These are phyloP conservation scores for Suillus brevipes DNA, from an alignment of 768 basidiomycete species.

Conservation along the genomic window DNA sequence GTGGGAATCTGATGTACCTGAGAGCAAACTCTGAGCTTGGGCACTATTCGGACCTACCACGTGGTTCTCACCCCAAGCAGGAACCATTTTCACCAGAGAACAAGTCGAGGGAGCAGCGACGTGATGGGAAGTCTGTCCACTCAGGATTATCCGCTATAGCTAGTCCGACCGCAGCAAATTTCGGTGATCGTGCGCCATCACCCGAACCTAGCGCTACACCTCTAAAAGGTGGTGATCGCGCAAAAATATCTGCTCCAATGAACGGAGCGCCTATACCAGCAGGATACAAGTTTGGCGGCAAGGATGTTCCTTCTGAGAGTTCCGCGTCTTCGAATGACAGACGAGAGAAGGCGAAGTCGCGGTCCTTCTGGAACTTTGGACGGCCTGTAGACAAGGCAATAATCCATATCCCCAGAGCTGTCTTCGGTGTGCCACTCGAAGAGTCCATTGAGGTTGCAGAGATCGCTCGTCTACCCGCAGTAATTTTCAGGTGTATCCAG, in stretches of 20 bases:
- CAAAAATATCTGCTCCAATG: slow-evolving; percentile 89
- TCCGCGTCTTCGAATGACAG: slow-evolving; percentile 54
- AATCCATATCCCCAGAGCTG: slow-evolving; percentile 58
- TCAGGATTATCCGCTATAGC: slow-evolving; percentile 53
- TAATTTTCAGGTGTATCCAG: slow-evolving; percentile 93
- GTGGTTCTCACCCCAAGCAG: slow-evolving; percentile 30
- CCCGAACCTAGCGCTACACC: slow-evolving; percentile 55
- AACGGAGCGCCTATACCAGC: slow-evolving; percentile 82
- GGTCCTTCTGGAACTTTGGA: slow-evolving; percentile 92
- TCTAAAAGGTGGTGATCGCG: slow-evolving; percentile 58
- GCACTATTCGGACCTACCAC: slow-evolving; percentile 67
- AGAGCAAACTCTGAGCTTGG: slow-evolving; percentile 83
- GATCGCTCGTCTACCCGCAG: slow-evolving; percentile 89
- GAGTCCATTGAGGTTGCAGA: slow-evolving; percentile 88
- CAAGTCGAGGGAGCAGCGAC: slow-evolving; percentile 48
- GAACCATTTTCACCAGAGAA: slow-evolving; percentile 57
- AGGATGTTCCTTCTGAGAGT: slow-evolving; percentile 54
- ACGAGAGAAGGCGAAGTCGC: slow-evolving; percentile 89
- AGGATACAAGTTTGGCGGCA: slow-evolving; percentile 88
- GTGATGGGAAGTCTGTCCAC: slow-evolving; percentile 63
- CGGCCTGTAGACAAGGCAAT: slow-evolving; percentile 49
- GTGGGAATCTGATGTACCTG: slow-evolving; percentile 32
- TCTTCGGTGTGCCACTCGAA: slow-evolving; percentile 86
- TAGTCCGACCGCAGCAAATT: slow-evolving; percentile 40
- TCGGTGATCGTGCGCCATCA: slow-evolving; percentile 38